Base-by-base conservation (phyloP, 192 early-diverging fungal genomes). In the Coemansia furcata region DNA sequence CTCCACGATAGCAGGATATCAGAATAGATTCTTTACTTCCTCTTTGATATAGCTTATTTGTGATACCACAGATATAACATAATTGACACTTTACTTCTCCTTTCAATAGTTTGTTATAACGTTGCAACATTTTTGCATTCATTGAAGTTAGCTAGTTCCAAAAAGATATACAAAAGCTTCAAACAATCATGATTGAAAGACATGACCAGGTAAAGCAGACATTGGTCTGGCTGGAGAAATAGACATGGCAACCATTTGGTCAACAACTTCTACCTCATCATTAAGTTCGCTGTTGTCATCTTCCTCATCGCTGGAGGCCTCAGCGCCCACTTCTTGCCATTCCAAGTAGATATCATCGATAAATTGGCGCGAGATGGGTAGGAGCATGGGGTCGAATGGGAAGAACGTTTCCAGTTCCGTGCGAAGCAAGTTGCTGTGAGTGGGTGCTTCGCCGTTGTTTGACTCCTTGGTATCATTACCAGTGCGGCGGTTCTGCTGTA, bases 381-480 rank as follows among this genome's bases (percentile, higher is more conserved):
- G 84, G 14, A 87, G 78, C 66, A 93, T 90, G 7, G 96, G 96
- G 71, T 98, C 96, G 60, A 96, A 98, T 43, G 96, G 96, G 77
- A 98, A 98, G 68, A 97, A 96, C 1, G 91, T 75, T 21, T 90
- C 90, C 19, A 91, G 82, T 64, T 85, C 80, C 0, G 80, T 73
- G 21, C 76, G 75, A 21, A 82, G 69, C 10, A 74, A 36, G 29
- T 30, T 54, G 1, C 23, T 29, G 11, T 54, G 50, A 32, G 43
- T 35, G 1, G 59, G 66, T 1, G 52, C 63, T 3, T 70, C 73
- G n/a, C 43, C 32, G 11, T 36, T 21, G 29, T 26, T 32, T 2
- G 11, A 26, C n/a, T 54, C 50, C 26, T 37, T 30, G 29, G 38
- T 9, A 7, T 68, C 63, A 60, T 11, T 38, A 58, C 60, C 73